phyloP scores from a whole-genome alignment of 345 rosid species.

The Brassica napus region DNA sequence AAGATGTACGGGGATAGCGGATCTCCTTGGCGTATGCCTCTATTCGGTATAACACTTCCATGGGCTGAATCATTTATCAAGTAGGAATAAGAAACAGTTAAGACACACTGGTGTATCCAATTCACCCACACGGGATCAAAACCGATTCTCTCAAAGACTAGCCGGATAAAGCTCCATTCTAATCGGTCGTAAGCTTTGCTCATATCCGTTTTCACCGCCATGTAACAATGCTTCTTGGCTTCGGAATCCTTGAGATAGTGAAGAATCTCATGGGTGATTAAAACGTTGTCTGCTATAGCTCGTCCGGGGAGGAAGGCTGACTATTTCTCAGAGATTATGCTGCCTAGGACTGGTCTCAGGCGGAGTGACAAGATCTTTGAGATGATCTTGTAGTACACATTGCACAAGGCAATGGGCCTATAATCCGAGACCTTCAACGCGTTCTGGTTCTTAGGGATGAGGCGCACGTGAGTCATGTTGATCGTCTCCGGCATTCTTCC shows the following conservation, averaged over 20 bases:
- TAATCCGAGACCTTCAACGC: neutral
- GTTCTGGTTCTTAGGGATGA: neutral
- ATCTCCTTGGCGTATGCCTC: neutral
- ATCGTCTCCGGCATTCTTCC: neutral
- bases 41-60: neutral
- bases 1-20: neutral
- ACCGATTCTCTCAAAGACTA: neutral
- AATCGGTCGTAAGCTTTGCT: neutral
- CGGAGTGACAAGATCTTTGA: neutral
- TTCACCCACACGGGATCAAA: neutral
- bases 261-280: neutral
- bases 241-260: too few species aligned
- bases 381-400: neutral
- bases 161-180: neutral
- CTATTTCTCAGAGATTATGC: neutral
- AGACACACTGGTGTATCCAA: neutral
- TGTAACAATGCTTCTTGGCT: neutral
- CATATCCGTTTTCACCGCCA: neutral
- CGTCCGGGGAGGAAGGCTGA: neutral
- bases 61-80: neutral
- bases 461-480: neutral
- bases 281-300: neutral
- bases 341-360: neutral
- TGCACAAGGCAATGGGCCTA: neutral
- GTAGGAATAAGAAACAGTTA: neutral